These are phyloP conservation scores for Cicer cuneatum DNA, from an alignment of 306 rosid species.

Conservation along the genomic window DNA sequence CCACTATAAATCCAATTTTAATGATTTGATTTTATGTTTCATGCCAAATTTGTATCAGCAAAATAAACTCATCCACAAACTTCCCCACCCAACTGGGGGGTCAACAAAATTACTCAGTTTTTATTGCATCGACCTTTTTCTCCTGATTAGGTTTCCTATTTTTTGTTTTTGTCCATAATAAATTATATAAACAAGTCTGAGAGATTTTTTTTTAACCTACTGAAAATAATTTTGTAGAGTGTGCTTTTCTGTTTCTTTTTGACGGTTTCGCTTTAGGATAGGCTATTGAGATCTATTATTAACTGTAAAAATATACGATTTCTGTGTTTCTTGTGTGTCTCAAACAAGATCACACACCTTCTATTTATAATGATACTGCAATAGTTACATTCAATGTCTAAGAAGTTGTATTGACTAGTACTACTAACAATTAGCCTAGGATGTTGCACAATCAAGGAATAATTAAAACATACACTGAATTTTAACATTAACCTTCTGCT, in stretches of 20 bases:
- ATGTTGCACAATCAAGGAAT: no score
- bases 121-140: slow-evolving; percentile 25
- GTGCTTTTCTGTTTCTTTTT: slow-evolving; percentile 26
- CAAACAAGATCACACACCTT: no score
- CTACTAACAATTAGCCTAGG: no score
- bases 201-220: slow-evolving; percentile 16
- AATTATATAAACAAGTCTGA: neutral
- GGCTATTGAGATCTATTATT: slow-evolving; percentile 29
- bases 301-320: no score
- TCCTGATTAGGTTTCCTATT: slow-evolving; percentile 13
- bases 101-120: neutral
- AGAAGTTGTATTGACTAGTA: no score
- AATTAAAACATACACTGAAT: no score
- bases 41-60: slow-evolving; percentile 9
- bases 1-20: slow-evolving; percentile 2
- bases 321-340: no score
- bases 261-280: slow-evolving; percentile 6
- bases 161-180: slow-evolving; percentile 21
- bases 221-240: slow-evolving; percentile 1
- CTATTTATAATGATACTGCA: no score
- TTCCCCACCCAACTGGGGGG: neutral
- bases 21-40: slow-evolving; percentile 1
- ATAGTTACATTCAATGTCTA: no score
- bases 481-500: slow-evolving; percentile 12
- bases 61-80: slow-evolving; percentile 14